phyloP scores from a whole-genome alignment of 2,329 filamentous ascomycete species.

The Fusarium neocosmosporiellum region DNA sequence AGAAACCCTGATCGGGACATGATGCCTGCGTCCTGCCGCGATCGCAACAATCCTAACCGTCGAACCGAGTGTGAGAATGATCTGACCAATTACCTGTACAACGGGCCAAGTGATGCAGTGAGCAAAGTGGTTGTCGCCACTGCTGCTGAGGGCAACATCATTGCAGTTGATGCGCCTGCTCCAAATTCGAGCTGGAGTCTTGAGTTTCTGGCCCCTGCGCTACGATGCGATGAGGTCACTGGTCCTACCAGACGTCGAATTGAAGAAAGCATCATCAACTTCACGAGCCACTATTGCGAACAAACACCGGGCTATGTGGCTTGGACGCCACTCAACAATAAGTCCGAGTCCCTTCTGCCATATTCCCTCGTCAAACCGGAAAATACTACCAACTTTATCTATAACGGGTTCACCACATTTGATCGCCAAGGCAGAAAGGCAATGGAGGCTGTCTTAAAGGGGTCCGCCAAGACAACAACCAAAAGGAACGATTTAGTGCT shows the following conservation, averaged over 20 bases:
- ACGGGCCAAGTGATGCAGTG: neutral
- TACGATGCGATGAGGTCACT: neutral
- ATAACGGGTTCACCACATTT: neutral
- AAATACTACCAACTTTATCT: neutral
- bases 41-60: neutral
- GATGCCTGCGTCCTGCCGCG: too few relatives aligned
- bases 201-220: neutral
- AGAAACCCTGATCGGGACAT: neutral
- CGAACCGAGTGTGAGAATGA: neutral
- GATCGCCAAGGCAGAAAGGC: neutral
- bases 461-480: neutral
- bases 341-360: neutral
- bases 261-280: neutral
- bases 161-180: neutral
- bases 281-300: neutral
- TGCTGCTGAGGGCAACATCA: neutral
- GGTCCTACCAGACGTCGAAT: neutral
- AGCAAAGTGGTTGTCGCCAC: neutral
- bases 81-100: neutral
- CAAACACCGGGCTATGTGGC: neutral
- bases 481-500: neutral
- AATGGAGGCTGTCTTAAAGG: neutral
- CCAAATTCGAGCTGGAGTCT: neutral
- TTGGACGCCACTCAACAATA: neutral
- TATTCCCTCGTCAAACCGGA: neutral